Base-by-base conservation (phyloP, 2,329 filamentous ascomycete genomes). In the Fusarium sp. region DNA sequence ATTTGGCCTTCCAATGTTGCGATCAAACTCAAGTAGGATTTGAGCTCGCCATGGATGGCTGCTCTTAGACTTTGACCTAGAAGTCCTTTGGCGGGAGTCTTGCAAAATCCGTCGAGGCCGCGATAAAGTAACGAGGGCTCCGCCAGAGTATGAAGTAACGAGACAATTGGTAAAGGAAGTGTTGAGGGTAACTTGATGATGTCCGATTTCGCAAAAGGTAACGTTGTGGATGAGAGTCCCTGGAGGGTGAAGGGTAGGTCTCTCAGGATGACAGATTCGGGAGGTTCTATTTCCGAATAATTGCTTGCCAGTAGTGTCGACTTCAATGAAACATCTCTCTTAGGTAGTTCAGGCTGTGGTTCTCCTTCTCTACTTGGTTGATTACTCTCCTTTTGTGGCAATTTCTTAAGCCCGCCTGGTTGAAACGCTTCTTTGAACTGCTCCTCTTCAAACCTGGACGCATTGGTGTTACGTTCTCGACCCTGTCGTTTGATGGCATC, bases 1-100 rank as follows among this genome's bases (percentile, higher is more conserved):
- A 98, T 97, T 77, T 99, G 95, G 12, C 90, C 92, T 80, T 99
- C 96, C 8, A 99, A 81, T 0, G 94, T 97, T 17, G 96, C 95
- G 36, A 99, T 93, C 15, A 99, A 83, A 39, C 92, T 91, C 24
- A 99, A 83, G 75, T 99, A 99, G 6, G 94, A 93, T 45, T 94
- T 89, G 38, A 99, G 83, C 78, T 99, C 95, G 44, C 88, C 86
- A 45, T 89, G 88, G 62, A 99, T 90, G 26, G 96, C 95, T 26
- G 95, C 93, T 23, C 94, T 88, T 56, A 99, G 83, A 78, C 95
- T 98, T 79, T 99, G 96, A 10, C 90, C 92, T 7, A 99, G 86
- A n/a, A 99, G 83, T 0, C 95, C 94, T 30, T 91, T 90, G 48
- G 93, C 91, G 2, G 89, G 88, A 6, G 90, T 90, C 62, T 96